Conservation (phyloP, 2,329 filamentous ascomycete genomes). For the Penicillium corylophilum region DNA sequence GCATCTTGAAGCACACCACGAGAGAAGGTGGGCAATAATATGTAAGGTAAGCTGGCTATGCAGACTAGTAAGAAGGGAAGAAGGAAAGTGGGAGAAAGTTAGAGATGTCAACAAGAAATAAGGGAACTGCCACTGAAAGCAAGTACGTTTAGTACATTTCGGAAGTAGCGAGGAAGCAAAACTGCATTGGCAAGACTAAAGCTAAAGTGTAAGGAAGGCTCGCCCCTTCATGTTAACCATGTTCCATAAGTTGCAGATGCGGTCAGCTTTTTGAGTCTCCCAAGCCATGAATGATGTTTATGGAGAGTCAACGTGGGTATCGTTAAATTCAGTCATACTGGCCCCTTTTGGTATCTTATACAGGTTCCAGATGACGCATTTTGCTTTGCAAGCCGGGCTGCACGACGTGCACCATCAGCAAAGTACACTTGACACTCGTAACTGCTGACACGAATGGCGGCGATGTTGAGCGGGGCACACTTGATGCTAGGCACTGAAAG, state of each 20-base stretch:
- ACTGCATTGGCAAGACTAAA: conserved; percentile 1
- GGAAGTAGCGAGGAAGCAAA: conserved; percentile 2
- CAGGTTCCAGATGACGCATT: conserved; percentile 8
- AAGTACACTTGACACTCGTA: neutral
- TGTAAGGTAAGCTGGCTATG: conserved; percentile 23
- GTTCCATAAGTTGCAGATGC: conserved; percentile 3
- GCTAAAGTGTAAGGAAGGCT: conserved; percentile 2
- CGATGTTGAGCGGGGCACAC: neutral
- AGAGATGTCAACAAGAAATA: conserved; percentile 2
- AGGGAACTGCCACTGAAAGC: neutral
- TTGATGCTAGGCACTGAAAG: neutral
- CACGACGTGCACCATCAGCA: neutral
- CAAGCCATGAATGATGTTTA: neutral
- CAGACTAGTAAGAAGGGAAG: conserved; percentile 6
- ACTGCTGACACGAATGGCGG: neutral
- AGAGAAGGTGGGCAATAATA: conserved; percentile 15
- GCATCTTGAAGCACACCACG: conserved; percentile 22
- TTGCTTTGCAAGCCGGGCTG: neutral
- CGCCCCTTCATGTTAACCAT: neutral
- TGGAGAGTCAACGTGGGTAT: conserved; percentile 23
- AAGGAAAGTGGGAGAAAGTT: neutral
- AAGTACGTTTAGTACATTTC: neutral
- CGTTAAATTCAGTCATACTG: conserved; percentile 13
- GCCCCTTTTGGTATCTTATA: neutral
- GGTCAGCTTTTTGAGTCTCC: neutral